Percentiles rank a stretch among this genome's conserved stretches.
These are phyloP conservation scores for Omphalea diandra DNA, from an alignment of 441 rosid species.

Conservation along the genomic window DNA sequence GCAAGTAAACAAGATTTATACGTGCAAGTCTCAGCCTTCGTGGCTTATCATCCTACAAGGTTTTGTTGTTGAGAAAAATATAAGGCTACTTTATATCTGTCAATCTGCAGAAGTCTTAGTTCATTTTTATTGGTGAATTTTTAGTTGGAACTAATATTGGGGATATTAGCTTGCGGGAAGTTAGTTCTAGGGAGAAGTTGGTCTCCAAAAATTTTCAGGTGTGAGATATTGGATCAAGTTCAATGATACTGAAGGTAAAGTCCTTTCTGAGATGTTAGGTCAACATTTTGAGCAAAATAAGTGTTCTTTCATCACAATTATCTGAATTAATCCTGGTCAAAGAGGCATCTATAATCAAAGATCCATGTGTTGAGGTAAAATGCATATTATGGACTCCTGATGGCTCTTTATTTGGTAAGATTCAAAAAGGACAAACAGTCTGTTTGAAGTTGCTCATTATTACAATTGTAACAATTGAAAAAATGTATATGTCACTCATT, in stretches of 20 bases:
- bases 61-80: no score
- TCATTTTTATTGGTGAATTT: slow-evolving; percentile 22
- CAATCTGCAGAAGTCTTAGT: not conserved
- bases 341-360: slow-evolving; percentile 62
- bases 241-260: slow-evolving; percentile 63
- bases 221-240: slow-evolving; percentile 61
- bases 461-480: slow-evolving; percentile 2
- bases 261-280: slow-evolving; percentile 15
- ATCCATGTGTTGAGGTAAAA: slow-evolving; percentile 56
- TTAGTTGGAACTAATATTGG: slow-evolving; percentile 83
- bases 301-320: slow-evolving; percentile 4
- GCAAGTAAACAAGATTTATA: no score
- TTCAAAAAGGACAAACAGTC: not conserved
- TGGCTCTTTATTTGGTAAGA: slow-evolving; percentile 75
- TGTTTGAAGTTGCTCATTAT: slow-evolving; percentile 1
- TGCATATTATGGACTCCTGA: slow-evolving; percentile 87
- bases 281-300: slow-evolving; percentile 4
- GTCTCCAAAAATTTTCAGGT: slow-evolving; percentile 58
- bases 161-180: slow-evolving; percentile 70
- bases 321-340: no score
- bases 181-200: slow-evolving; percentile 63
- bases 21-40: no score
- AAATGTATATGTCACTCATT: not conserved
- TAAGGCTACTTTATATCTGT: no score
- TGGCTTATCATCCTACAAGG: not conserved